These are phyloP conservation scores for Aegilops speltoides DNA, from an alignment of 176 grass and related monocot species.

Conservation along the genomic window DNA sequence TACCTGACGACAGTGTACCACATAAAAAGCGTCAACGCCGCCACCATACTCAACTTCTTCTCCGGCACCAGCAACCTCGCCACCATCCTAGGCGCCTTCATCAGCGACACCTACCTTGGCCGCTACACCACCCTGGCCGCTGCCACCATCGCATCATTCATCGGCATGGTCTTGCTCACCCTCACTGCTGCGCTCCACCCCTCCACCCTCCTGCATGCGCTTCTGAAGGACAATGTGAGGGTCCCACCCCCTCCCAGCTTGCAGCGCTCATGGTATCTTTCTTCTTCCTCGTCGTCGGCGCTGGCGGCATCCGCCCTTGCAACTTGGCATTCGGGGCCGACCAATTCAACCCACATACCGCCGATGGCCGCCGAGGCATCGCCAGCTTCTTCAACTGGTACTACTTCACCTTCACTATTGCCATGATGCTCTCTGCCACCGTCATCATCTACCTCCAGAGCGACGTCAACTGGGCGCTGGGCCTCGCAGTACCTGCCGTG, in stretches of 20 bases:
- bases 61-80: constrained; percentile 52
- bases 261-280: constrained; percentile 41
- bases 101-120: constrained; percentile 48
- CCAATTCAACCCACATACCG: constrained; percentile 51
- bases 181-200: constrained; percentile 49
- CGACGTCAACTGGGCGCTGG: constrained; percentile 55
- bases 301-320: constrained; percentile 80
- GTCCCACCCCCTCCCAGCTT: constrained; percentile 38
- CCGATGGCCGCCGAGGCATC: no score
- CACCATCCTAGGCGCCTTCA: constrained; percentile 39
- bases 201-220: constrained; percentile 30
- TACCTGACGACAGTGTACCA: constrained; percentile 81
- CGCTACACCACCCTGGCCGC: constrained; percentile 59
- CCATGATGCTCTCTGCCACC: constrained; percentile 61
- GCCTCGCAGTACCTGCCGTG: not conserved
- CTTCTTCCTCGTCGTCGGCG: constrained; percentile 43
- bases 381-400: constrained; percentile 79
- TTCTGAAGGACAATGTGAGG: not conserved
- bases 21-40: constrained; percentile 45
- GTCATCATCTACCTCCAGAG: constrained; percentile 83
- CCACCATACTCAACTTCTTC: constrained; percentile 53
- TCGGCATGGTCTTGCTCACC: constrained; percentile 74
- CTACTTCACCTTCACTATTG: constrained; percentile 64
- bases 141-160: constrained; percentile 49
- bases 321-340: constrained; percentile 83